Conservation (phyloP, 192 early-diverging fungal genomes). For the Coemansia sp. region DNA sequence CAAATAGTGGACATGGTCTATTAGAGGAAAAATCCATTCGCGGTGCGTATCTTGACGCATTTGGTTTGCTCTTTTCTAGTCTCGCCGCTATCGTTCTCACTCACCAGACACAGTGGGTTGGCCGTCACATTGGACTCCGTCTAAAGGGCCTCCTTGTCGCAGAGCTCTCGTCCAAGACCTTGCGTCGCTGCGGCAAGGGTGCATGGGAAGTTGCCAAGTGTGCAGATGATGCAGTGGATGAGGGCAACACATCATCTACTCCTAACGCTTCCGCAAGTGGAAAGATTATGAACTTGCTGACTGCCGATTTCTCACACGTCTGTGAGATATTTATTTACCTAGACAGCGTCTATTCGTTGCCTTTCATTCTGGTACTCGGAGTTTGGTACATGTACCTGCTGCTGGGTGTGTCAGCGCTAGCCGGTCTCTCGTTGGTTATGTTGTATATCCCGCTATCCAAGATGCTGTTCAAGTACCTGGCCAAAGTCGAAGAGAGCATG, state of each 20-base stretch:
- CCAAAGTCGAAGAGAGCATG: slow-evolving; percentile 22
- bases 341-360: slow-evolving; percentile 57
- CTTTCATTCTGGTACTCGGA: slow-evolving; percentile 64
- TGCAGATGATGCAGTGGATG: slow-evolving; percentile 12
- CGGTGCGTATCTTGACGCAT: slow-evolving; percentile 55
- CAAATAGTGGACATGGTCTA: neutral
- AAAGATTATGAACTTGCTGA: slow-evolving; percentile 66
- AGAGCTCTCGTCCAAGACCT: slow-evolving; percentile 65
- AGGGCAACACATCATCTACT: slow-evolving; percentile 23
- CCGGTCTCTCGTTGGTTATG: slow-evolving; percentile 68
- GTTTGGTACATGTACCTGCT: slow-evolving; percentile 66
- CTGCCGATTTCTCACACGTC: slow-evolving; percentile 64
- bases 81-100: slow-evolving; percentile 40
- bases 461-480: slow-evolving; percentile 52
- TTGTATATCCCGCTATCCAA: slow-evolving; percentile 56
- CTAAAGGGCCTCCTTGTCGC: slow-evolving; percentile 58
- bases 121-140: slow-evolving; percentile 63
- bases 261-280: slow-evolving; percentile 46
- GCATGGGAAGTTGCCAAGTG: slow-evolving; percentile 37
- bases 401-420: slow-evolving; percentile 73
- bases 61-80: slow-evolving; percentile 56
- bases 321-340: slow-evolving; percentile 54
- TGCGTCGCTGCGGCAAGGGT: slow-evolving; percentile 57
- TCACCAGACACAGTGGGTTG: slow-evolving; percentile 63
- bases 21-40: slow-evolving; percentile 2